These are phyloP conservation scores for Coemansia furcata DNA, from an alignment of 192 early-diverging fungal species.

Conservation along the genomic window DNA sequence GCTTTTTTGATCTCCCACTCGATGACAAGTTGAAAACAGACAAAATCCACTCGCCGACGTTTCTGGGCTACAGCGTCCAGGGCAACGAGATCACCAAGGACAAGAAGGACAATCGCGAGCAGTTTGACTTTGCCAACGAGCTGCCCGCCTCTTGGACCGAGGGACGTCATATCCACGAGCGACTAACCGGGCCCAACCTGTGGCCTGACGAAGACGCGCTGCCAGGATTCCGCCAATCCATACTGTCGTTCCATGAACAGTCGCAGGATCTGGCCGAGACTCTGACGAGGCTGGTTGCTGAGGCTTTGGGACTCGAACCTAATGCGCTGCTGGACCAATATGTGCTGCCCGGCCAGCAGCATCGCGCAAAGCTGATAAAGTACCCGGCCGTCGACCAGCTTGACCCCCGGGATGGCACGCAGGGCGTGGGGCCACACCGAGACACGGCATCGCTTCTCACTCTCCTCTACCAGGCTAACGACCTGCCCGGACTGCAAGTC, in stretches of 20 bases:
- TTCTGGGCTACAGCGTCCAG: slow-evolving; percentile 56
- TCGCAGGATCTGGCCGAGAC: slow-evolving; percentile 46
- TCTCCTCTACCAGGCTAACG: slow-evolving; percentile 56
- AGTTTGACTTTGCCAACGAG: slow-evolving; percentile 60
- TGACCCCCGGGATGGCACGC: slow-evolving; percentile 10
- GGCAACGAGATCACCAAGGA: slow-evolving; percentile 57
- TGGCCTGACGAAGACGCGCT: slow-evolving; percentile 53
- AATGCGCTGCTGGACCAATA: slow-evolving; percentile 30
- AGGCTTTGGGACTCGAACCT: slow-evolving; percentile 41
- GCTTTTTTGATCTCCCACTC: slow-evolving; percentile 57
- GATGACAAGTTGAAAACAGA: slow-evolving; percentile 57
- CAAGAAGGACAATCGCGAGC: slow-evolving; percentile 52
- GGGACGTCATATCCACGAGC: slow-evolving; percentile 44
- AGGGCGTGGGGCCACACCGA: slow-evolving; percentile 58
- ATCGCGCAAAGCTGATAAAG: slow-evolving; percentile 27
- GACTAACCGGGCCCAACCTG: slow-evolving; percentile 60
- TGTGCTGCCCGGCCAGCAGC: slow-evolving; percentile 18
- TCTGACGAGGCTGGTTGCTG: slow-evolving; percentile 51
- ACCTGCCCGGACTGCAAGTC: slow-evolving; percentile 62
- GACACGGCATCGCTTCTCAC: slow-evolving; percentile 50
- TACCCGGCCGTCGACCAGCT: slow-evolving; percentile 31
- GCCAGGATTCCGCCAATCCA: slow-evolving; percentile 47
- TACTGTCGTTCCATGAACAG: slow-evolving; percentile 41
- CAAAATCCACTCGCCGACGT: slow-evolving; percentile 58
- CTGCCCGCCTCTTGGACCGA: slow-evolving; percentile 12